Percentiles rank a stretch among this genome's conserved stretches.
Evolutionary conservation across 805 yeast genomes (phyloP).

Genomic region (Spathaspora arborariae): DNA sequence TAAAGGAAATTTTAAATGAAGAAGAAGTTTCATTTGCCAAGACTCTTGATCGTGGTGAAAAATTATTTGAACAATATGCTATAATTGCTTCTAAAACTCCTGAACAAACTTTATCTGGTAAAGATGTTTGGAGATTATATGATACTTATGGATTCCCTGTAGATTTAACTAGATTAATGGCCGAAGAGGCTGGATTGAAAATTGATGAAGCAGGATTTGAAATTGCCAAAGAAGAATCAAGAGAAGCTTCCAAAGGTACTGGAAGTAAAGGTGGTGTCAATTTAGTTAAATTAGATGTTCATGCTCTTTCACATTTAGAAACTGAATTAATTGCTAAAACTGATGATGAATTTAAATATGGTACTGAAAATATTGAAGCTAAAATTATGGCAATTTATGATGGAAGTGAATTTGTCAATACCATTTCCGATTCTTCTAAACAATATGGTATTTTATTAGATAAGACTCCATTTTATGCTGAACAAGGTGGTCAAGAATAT

Average conservation of each 20-base stretch:
- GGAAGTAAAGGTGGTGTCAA: constrained; percentile 55
- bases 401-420: constrained; percentile 57
- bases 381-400: constrained; percentile 68
- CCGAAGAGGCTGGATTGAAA: constrained; percentile 91
- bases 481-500: constrained; percentile 98
- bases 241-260: constrained; percentile 92
- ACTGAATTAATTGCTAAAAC: constrained; percentile 69
- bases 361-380: constrained; percentile 64
- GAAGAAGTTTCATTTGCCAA: constrained; percentile 94
- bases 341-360: constrained; percentile 78
- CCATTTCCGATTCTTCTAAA: constrained; percentile 27
- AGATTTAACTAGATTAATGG: constrained; percentile 96
- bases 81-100: constrained; percentile 72
- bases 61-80: constrained; percentile 91
- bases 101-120: constrained; percentile 77
- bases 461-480: constrained; percentile 94
- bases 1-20: constrained; percentile 89
- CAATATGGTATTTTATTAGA: constrained; percentile 83
- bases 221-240: constrained; percentile 80
- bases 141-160: constrained; percentile 99
- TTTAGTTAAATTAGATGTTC: constrained; percentile 83
- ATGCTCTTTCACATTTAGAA: constrained; percentile 72
- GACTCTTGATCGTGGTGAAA: constrained; percentile 97
- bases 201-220: constrained; percentile 93
- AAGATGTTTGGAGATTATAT: constrained; percentile 96